Base-by-base conservation (phyloP, 805 yeast genomes). In the Sugiyamaella marilandica region DNA sequence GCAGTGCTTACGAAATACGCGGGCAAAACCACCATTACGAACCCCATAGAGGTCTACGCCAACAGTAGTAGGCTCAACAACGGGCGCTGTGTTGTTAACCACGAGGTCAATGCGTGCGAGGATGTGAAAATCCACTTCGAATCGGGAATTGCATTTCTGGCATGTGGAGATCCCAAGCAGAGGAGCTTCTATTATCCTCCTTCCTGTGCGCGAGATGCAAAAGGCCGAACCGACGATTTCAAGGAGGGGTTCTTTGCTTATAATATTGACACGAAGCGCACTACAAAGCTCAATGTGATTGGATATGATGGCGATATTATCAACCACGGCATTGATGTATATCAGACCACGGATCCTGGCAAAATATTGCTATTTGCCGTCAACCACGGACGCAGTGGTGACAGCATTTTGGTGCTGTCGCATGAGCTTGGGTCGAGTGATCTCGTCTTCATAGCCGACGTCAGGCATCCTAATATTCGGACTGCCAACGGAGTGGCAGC, bases 401-500 rank as follows among this genome's bases (percentile, higher is more conserved):
- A 33, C 24, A 31, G 39, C 37, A 47, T 52, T 13, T 16, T 36
- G 3, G 41, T 52, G 16, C 47, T 52, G 13, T 31, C 39, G 9
- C 55, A 52, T 33, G 41, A 16, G 8, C 45, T 52, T 2, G 55
- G 55, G 9, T 26, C 44, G 9, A 36, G 36, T 10, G 35, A 21
- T 16, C 26, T 48, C 11, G 37, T 16, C 16, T 45, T 41, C n/a
- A 45, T 52, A 8, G n/a, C 26, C 39, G 47, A 52, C 29, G 47
- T 48, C 26, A 24, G 5, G 19, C 39, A 52, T 21, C 48, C 45
- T 7, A 26, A 41, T 19, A 52, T 52, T 11, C 21, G 16, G 4
- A 41, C 52, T 13, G 49, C 55, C 10, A 47, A 52, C 32, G 50
- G 47, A 26, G 41, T 52, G 36, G 31, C 49, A 13, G 43, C 44